Conservation (phyloP, 495 filamentous ascomycete genomes). For the Arthonia radiata region DNA sequence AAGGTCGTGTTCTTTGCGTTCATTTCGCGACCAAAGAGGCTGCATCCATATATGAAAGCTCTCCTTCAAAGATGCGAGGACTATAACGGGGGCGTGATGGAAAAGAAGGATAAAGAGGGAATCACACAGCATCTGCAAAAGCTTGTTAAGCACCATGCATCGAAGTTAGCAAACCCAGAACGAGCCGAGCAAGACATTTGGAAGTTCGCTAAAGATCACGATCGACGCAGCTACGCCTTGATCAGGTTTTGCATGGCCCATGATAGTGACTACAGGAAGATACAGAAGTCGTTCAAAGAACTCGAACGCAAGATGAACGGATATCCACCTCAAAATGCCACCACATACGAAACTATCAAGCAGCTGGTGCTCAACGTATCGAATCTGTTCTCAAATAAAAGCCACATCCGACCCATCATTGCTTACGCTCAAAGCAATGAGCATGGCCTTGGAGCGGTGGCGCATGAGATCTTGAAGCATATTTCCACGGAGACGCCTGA, state of each 20-base stretch:
- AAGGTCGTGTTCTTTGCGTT: conserved; percentile 78
- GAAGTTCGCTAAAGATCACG: conserved; percentile 79
- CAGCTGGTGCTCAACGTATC: conserved; percentile 68
- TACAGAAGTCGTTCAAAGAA: conserved; percentile 73
- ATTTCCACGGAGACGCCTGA: conserved; percentile 74
- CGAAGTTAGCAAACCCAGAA: conserved; percentile 46
- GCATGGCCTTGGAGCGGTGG: conserved; percentile 45
- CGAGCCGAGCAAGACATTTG: conserved; percentile 46
- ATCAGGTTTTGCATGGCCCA: conserved; percentile 62
- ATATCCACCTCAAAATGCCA: conserved; percentile 24
- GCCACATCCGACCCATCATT: conserved; percentile 77
- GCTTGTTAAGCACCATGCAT: conserved; percentile 40
- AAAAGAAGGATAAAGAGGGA: conserved; percentile 40
- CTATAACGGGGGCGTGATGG: conserved; percentile 61
- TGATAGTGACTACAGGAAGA: conserved; percentile 79
- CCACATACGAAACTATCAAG: conserved; percentile 48
- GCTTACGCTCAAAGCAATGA: conserved; percentile 62
- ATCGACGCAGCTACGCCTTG: conserved; percentile 74
- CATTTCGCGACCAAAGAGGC: conserved; percentile 44
- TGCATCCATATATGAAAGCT: conserved; percentile 40
- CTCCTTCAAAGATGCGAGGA: conserved; percentile 62
- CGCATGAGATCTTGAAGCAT: conserved; percentile 78
- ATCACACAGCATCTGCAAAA: conserved; percentile 41
- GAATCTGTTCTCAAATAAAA: conserved; percentile 74
- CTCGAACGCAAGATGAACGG: conserved; percentile 57